Evolutionary conservation across 371 early-diverging fungal genomes (phyloP), one percentile per base, ranked within the genome.

Genomic region (Mucor sp.): DNA sequence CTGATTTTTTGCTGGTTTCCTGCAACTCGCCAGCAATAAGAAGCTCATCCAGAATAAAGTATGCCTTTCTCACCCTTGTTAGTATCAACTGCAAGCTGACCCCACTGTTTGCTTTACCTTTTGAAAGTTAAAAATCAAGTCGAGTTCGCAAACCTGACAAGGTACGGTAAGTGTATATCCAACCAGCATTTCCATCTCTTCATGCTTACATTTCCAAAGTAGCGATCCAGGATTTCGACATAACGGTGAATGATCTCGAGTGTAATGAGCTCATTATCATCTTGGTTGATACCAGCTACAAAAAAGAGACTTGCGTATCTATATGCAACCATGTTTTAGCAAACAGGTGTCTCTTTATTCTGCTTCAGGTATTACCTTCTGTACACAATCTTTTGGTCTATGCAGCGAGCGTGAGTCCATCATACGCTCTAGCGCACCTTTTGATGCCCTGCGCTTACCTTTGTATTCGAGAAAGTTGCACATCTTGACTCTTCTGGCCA

Each of bases 381-480:
- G 83, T 98, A 98, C 4, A 97, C 95, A 30, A 97, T 90, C 68
- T 95, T 96, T 75, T 92, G 94, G 70, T 96, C 95, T 93, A 66
- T 11, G 47, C 35, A 27, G 23, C 41, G 14, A 25, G 23, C 6
- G 14, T 53, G 17, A 17, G 41, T 17, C 30, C 28, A 43, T 12
- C 28, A n/a, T 1, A 19, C 3, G 9, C 15, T 12, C 0, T 5
- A 14, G 2, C 15, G 27, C 32, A 27, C 2, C 1, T 23, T 17
- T 32, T 2, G 25, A 4, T n/a, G 9, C n/a, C 0, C 1, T 30
- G 27, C 32, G 1, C 32, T 65, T 76, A 93, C 94, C 95, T 86
- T 95, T 95, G 76, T 95, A 97, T 81, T 98, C 98, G 63, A 99
- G 78, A 69, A 99, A 97, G 72, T 99, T 99, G 81, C 98, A 98